Percentiles rank a stretch among this genome's conserved stretches.
These are phyloP conservation scores for Naumovozyma baii DNA, from an alignment of 805 yeast species.

Conservation along the genomic window DNA sequence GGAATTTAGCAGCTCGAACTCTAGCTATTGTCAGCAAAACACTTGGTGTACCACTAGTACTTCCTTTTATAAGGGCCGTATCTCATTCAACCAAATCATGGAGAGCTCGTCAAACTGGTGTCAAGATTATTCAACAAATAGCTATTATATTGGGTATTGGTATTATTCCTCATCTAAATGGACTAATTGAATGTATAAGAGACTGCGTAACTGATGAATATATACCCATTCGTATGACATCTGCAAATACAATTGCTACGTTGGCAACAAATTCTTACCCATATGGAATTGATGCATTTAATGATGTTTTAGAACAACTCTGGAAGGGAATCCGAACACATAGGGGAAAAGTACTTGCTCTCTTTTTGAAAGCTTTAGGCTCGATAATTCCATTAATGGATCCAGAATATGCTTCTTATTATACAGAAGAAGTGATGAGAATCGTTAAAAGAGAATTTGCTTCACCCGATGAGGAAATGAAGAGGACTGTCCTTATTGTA, in stretches of 20 bases:
- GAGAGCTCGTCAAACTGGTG: slow-evolving; percentile 80
- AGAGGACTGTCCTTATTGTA: slow-evolving; percentile 57
- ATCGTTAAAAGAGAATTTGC: slow-evolving; percentile 61
- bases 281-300: slow-evolving; percentile 84
- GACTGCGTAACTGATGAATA: slow-evolving; percentile 60
- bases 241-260: slow-evolving; percentile 64
- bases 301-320: slow-evolving; percentile 57
- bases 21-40: slow-evolving; percentile 79
- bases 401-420: slow-evolving; percentile 67
- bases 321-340: slow-evolving; percentile 74
- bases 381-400: slow-evolving; percentile 79
- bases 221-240: slow-evolving; percentile 51
- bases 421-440: slow-evolving; percentile 62
- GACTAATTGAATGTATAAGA: slow-evolving; percentile 50
- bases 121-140: slow-evolving; percentile 64
- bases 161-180: slow-evolving; percentile 62
- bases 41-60: slow-evolving; percentile 55
- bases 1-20: slow-evolving; percentile 67
- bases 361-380: slow-evolving; percentile 70
- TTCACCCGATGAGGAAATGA: slow-evolving; percentile 85
- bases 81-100: slow-evolving; percentile 66
- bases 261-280: slow-evolving; percentile 79
- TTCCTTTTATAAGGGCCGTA: slow-evolving; percentile 79
- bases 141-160: slow-evolving; percentile 61
- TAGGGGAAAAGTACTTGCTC: slow-evolving; percentile 68